Base-by-base conservation (phyloP, 352 stramenopile species). In the Saprolegnia parasitica region DNA sequence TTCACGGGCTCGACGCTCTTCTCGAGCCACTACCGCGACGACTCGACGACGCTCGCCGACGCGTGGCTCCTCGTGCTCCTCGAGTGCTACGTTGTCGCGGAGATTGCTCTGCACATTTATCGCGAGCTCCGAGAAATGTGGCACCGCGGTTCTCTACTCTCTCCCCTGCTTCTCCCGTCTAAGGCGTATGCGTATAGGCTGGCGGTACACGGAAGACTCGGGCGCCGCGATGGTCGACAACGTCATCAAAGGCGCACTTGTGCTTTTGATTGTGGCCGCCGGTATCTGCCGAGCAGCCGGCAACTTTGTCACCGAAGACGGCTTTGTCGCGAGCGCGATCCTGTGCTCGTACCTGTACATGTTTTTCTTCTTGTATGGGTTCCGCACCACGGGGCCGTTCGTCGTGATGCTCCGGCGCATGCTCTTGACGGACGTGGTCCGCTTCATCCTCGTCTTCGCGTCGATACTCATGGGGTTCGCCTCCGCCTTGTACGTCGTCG, bases 321-420 rank as follows among this genome's bases (percentile, higher is more conserved):
- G 78, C 39, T 76, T 80, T 21, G 72, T 72, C 0, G 78, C 78
- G 11, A 71, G 83, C 0, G 73, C 80, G 8, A 65, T 87, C 11
- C 77, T 88, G 20, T 83, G 83, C 60, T 74, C 79, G 52, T 88
- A 80, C 77, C 79, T 85, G 46, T 88, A 88, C 64, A 58, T 81
- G 37, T 84, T 88, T 57, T 90, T 86, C 71, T 90, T 90, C 72
- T 60, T 90, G 20, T 56, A 87, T 15, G 79, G 82, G 6, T 88
- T 87, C 65, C 79, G 80, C 56, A 78, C 74, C 20, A 88, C 80
- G 4, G 80, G 82, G 6, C 82, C 82, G 26, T 86, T 87, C 57
- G 78, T 90, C 29, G 81, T 88, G 55, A 88, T 86, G 80, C 86
- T 90, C 50, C 65, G 85, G 11, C 74, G 74, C 0, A 88, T 90